Base-by-base conservation (phyloP, 2,329 filamentous ascomycete species). In the Emericellopsis atlantica region DNA sequence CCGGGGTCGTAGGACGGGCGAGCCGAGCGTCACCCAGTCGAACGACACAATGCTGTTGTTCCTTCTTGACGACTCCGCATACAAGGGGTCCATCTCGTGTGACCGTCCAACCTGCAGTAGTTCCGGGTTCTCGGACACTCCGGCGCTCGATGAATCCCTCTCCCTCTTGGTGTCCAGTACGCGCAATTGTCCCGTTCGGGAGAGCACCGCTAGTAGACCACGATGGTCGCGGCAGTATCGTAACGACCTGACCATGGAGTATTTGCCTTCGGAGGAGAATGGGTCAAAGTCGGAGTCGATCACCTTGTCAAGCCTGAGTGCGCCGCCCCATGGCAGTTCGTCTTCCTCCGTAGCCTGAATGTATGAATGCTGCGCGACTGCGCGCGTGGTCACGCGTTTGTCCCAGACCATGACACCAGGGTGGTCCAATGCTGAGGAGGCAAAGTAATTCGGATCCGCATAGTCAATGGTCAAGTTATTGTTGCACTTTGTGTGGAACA, bases 381-480 rank as follows among this genome's bases (percentile, higher is more conserved):
- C 59, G 10, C 72, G 69, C 16, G 64, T 65, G 11, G 67, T 69
- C n/a, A 72, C 73, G 35, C 84, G 78, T 22, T 81, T 76, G 54
- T 90, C 84, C 84, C 84, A 90, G 26, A 90, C 70, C 56, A 82
- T 79, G 40, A 90, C 70, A 7, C 78, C 77, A 1, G 84, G 81
- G 39, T 85, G 79, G 44, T 85, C 83, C 11, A 85, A 64, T 3
- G 81, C 81, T 12, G 84, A 86, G 1, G 85, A 89, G 2, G 85
- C 79, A 61, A 92, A 90, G 58, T 88, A 90, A 50, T 92, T 88
- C 48, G 81, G 77, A 50, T 93, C 83, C 18, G 78, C 67, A 45
- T 84, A 84, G 61, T 92, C 84, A 45, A 92, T 84, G 14, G 84
- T 75, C 41, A 92, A 57, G 47, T 82, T 82, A 49, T 82, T 82